Percentiles rank a stretch among this genome's conserved stretches.
phyloP scores from a whole-genome alignment of 192 early-diverging fungal species.

The Chytriomyces sp. region DNA sequence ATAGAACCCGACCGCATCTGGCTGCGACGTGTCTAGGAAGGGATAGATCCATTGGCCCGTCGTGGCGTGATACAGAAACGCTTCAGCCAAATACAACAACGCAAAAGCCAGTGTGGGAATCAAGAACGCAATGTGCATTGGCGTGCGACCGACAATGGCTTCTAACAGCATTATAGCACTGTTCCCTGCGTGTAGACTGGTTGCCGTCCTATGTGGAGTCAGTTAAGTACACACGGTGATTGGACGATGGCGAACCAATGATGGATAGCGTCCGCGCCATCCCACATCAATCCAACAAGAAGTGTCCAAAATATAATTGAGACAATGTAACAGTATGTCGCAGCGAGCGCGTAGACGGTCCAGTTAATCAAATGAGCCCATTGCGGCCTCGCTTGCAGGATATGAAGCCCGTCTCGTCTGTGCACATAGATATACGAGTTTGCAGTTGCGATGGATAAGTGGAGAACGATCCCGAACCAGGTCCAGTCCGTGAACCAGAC shows the following conservation, averaged over 20 bases:
- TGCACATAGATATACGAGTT: conserved; percentile 14
- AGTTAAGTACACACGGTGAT: neutral
- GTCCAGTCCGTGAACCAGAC: conserved; percentile 22
- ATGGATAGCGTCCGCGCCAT: neutral
- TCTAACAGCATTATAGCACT: conserved; percentile 34
- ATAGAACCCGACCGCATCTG: conserved; percentile 29
- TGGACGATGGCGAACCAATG: neutral
- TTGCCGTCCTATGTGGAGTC: neutral
- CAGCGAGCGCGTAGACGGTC: conserved; percentile 34
- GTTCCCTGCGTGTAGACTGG: conserved; percentile 31
- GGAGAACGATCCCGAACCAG: conserved; percentile 22
- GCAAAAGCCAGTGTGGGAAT: neutral
- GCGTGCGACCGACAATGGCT: conserved; percentile 29
- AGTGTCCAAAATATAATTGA: conserved; percentile 41
- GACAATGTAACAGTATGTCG: conserved; percentile 32
- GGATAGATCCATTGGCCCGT: conserved; percentile 42
- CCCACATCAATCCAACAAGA: conserved; percentile 13
- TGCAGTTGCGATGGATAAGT: conserved; percentile 4
- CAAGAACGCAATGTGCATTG: conserved; percentile 24
- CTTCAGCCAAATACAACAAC: conserved; percentile 31
- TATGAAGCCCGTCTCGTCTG: neutral
- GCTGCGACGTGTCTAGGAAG: conserved; percentile 38
- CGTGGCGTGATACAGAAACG: conserved; percentile 29
- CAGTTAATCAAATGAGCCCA: conserved; percentile 30
- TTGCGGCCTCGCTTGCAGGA: neutral